These are phyloP conservation scores for Talaromyces sp. DNA, from an alignment of 2,329 filamentous ascomycete genomes.

Conservation along the genomic window DNA sequence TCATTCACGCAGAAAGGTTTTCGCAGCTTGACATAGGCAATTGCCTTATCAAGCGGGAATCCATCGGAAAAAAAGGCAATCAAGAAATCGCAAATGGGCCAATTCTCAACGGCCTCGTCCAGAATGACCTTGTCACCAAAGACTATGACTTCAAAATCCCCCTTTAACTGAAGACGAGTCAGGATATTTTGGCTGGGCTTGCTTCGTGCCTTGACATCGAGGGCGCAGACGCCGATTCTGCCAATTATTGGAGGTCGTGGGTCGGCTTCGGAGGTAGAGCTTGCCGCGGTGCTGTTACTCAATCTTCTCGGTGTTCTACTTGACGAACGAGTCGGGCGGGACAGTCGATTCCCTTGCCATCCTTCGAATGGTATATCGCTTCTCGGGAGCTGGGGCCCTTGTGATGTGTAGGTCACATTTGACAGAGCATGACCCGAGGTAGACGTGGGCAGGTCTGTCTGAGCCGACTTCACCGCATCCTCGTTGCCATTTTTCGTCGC, in stretches of 20 bases:
- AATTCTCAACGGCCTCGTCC: conserved; percentile 93
- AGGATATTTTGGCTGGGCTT: conserved; percentile 96
- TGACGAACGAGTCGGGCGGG: conserved; percentile 48
- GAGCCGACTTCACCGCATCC: conserved; percentile 7
- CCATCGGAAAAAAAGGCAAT: conserved; percentile 99
- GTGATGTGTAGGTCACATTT: conserved; percentile 3
- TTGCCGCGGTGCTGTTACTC: conserved; percentile 75
- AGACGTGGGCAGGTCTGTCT: conserved; percentile 11
- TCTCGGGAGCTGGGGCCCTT: conserved; percentile 14
- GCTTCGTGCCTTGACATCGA: conserved; percentile 93
- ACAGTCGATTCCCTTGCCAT: conserved; percentile 29
- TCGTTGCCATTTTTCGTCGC: conserved; percentile 7
- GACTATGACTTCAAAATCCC: conserved; percentile 93
- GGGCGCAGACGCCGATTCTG: conserved; percentile 84
- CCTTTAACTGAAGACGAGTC: conserved; percentile 81
- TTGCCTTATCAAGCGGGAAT: conserved; percentile 93
- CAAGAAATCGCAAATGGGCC: conserved; percentile 92
- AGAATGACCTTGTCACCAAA: conserved; percentile 99
- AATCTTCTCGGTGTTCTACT: conserved; percentile 69
- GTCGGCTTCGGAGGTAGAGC: conserved; percentile 66
- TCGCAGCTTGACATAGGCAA: conserved; percentile 85
- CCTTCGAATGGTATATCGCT: conserved; percentile 20
- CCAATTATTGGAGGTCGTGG: conserved; percentile 44
- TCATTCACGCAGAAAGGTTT: conserved; percentile 98
- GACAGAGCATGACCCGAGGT: conserved; percentile 15